A percentile compares a stretch with the other conserved stretches of the same genome.
These are phyloP conservation scores for Chenopodium album DNA, from an alignment of 148 eudicot species.

Conservation along the genomic window DNA sequence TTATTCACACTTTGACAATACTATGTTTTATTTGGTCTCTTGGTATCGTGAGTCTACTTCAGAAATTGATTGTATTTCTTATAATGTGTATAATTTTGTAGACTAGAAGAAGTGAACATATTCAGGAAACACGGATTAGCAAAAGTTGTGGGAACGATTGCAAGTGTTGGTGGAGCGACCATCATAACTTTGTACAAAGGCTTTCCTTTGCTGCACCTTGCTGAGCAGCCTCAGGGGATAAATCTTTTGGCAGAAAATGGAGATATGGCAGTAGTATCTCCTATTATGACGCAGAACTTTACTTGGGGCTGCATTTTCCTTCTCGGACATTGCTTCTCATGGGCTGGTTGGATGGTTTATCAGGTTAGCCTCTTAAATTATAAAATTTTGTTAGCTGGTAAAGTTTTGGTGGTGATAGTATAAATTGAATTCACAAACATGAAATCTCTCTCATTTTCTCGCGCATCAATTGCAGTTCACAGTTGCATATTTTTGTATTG, in stretches of 20 bases:
- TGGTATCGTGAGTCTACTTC: neutral
- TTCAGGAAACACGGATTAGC: slow-evolving; percentile 65
- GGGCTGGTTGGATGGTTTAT: slow-evolving; percentile 91
- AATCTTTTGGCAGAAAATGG: neutral
- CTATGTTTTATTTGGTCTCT: too few species aligned
- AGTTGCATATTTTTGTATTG: neutral
- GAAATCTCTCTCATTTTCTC: neutral
- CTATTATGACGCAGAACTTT: slow-evolving; percentile 44
- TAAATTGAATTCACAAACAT: neutral
- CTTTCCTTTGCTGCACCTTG: slow-evolving; percentile 41
- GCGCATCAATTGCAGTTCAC: neutral
- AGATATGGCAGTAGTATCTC: neutral
- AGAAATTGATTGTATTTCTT: neutral
- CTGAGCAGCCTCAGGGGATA: slow-evolving; percentile 14
- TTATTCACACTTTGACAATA: too few species aligned
- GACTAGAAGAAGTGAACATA: slow-evolving; percentile 57
- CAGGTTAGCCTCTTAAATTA: slow-evolving; percentile 36
- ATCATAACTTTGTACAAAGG: slow-evolving; percentile 79
- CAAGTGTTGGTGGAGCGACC: slow-evolving; percentile 81
- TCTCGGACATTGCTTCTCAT: slow-evolving; percentile 73
- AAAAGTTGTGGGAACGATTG: slow-evolving; percentile 67
- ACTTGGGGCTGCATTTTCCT: slow-evolving; percentile 72
- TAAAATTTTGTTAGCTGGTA: too few species aligned
- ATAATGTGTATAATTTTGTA: slow-evolving; percentile 11
- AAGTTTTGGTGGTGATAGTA: neutral